Conservation (phyloP, 176 grass and related monocot genomes). For the Carex cristatella region DNA sequence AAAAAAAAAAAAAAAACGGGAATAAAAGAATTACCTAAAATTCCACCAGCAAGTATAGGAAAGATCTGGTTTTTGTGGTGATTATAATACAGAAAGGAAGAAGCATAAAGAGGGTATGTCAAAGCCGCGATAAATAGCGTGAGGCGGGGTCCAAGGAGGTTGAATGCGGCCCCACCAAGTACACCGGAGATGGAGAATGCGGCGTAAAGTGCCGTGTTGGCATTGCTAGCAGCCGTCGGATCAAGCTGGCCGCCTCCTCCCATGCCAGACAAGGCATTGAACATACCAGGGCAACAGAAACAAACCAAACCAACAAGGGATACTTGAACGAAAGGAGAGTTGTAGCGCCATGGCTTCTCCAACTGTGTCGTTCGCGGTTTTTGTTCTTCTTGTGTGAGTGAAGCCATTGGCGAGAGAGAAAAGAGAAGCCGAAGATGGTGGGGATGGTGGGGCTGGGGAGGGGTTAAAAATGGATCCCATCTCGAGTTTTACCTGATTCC, state of each 20-base stretch:
- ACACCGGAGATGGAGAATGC: conserved; percentile 76
- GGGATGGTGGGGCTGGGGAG: neutral
- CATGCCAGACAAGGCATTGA: conserved; percentile 91
- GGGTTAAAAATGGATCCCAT: neutral
- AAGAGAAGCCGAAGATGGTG: neutral
- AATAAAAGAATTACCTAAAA: conserved; percentile 32
- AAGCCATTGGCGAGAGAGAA: neutral
- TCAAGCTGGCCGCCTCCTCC: conserved; percentile 87
- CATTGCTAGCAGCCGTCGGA: conserved; percentile 60
- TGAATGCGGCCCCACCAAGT: conserved; percentile 70
- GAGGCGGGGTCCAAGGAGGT: conserved; percentile 70
- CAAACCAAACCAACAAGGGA: conserved; percentile 67
- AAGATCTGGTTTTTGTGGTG: conserved; percentile 46
- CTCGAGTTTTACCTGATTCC: no score
- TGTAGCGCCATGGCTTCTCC: conserved; percentile 31
- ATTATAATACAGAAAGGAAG: conserved; percentile 95
- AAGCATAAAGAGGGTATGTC: conserved; percentile 81
- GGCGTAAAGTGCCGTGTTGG: conserved; percentile 90
- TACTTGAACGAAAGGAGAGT: conserved; percentile 83
- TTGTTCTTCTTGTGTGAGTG: neutral
- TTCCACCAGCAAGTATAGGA: conserved; percentile 45
- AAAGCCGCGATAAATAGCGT: conserved; percentile 58
- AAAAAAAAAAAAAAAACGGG: no score
- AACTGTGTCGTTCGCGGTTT: neutral
- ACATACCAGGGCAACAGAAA: conserved; percentile 99